Percentiles rank a stretch among this genome's conserved stretches.
phyloP scores from a whole-genome alignment of 1,139 yeast genomes.

The Taiozyma sp. region DNA sequence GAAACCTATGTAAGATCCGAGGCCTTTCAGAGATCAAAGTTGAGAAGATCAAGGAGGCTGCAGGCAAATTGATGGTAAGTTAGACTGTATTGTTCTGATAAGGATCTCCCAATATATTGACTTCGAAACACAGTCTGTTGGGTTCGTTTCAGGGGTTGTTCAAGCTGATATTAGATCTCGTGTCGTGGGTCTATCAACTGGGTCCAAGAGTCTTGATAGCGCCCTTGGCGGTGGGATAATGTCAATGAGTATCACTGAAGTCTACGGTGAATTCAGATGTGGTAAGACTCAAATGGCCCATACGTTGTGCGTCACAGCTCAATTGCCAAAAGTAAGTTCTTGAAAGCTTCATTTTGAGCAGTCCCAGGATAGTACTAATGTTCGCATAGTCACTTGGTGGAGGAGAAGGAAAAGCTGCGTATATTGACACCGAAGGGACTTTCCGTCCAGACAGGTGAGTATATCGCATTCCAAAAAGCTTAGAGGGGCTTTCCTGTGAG shows the following conservation, averaged over 20 bases:
- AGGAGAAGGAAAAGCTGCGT: conserved; percentile 59
- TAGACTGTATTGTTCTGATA: not conserved
- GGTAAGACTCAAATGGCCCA: conserved; percentile 61
- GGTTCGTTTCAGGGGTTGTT: conserved; percentile 50
- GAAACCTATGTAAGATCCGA: conserved; percentile 47
- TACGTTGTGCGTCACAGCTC: conserved; percentile 56
- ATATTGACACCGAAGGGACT: conserved; percentile 50
- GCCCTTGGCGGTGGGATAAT: conserved; percentile 55
- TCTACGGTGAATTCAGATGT: conserved; percentile 59
- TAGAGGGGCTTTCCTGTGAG: not conserved
- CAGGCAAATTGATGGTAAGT: conserved; percentile 40
- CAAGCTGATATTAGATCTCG: conserved; percentile 46
- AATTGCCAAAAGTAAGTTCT: conserved; percentile 38
- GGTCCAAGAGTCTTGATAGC: conserved; percentile 48
- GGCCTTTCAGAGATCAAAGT: conserved; percentile 57
- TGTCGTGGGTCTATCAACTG: conserved; percentile 47
- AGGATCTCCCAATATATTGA: not conserved
- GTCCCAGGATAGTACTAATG: not conserved
- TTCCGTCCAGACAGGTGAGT: conserved; percentile 45
- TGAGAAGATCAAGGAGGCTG: conserved; percentile 60
- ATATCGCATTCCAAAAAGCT: not conserved
- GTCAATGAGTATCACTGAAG: conserved; percentile 61
- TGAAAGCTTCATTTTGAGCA: not conserved
- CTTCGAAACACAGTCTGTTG: conserved; percentile 28
- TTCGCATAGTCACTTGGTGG: conserved; percentile 41